These are phyloP conservation scores for Megacollybia marginata DNA, from an alignment of 768 basidiomycete species.

Conservation along the genomic window DNA sequence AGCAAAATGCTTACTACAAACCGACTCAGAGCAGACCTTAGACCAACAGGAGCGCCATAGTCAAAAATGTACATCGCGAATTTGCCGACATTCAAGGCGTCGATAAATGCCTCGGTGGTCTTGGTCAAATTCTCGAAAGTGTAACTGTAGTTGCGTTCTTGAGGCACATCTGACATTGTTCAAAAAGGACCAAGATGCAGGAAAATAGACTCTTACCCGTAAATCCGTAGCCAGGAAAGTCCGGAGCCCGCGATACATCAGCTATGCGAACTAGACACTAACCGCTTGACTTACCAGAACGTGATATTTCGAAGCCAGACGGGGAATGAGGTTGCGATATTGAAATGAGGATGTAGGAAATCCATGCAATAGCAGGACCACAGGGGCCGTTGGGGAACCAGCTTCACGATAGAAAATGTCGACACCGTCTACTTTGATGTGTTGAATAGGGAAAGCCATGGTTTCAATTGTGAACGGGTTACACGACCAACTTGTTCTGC, in stretches of 20 bases:
- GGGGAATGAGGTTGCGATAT: conserved; percentile 38
- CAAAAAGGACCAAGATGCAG: neutral
- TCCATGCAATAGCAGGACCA: conserved; percentile 40
- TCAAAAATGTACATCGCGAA: conserved; percentile 43
- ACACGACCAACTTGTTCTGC: no score
- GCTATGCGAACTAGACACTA: neutral
- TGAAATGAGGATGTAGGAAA: conserved; percentile 43
- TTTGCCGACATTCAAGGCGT: conserved; percentile 27
- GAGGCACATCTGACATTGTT: neutral
- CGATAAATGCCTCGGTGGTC: conserved; percentile 29
- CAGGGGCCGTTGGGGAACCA: conserved; percentile 20
- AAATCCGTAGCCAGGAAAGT: conserved; percentile 45
- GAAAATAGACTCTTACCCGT: conserved; percentile 6
- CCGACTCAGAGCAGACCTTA: conserved; percentile 17
- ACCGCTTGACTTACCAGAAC: conserved; percentile 22
- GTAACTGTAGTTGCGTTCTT: conserved; percentile 26
- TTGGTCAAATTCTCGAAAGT: conserved; percentile 30
- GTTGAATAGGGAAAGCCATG: neutral
- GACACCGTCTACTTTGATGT: conserved; percentile 24
- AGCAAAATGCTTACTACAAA: no score
- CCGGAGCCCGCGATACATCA: conserved; percentile 28
- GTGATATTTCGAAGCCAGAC: conserved; percentile 31
- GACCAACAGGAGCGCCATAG: conserved; percentile 34
- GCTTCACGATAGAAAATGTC: conserved; percentile 39
- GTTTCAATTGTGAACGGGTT: no score